Evolutionary conservation across 1,139 yeast species (phyloP).

Genomic region (Debaryomyces psychrophilus): DNA sequence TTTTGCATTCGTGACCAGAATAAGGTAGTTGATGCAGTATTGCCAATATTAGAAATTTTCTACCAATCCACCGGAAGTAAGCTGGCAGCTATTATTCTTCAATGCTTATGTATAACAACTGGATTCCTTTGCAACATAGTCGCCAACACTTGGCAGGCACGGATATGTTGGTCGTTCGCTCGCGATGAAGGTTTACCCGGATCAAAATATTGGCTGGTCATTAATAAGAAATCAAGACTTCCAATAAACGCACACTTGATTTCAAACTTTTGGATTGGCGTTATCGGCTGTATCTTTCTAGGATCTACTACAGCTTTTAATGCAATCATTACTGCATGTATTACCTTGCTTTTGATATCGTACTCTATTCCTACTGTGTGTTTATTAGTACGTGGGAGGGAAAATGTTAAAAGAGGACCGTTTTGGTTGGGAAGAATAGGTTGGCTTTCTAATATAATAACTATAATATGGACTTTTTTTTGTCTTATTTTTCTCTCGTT

Average conservation of each 20-base stretch:
- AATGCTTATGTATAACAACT: slow-evolving; percentile 58
- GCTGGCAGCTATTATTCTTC: slow-evolving; percentile 63
- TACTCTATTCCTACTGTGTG: slow-evolving; percentile 38
- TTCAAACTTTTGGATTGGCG: slow-evolving; percentile 39
- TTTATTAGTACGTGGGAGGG: slow-evolving; percentile 38
- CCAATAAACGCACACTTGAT: slow-evolving; percentile 42
- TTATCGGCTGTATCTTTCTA: slow-evolving; percentile 45
- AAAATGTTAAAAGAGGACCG: slow-evolving; percentile 40
- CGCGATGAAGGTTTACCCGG: slow-evolving; percentile 59
- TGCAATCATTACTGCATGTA: slow-evolving; percentile 43
- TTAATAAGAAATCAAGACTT: slow-evolving; percentile 34
- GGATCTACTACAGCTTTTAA: slow-evolving; percentile 48
- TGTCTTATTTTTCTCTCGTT: slow-evolving; percentile 46
- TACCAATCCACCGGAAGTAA: slow-evolving; percentile 58
- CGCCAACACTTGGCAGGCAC: slow-evolving; percentile 76
- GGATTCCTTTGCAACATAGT: slow-evolving; percentile 73
- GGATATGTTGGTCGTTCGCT: slow-evolving; percentile 77
- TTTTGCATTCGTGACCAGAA: slow-evolving; percentile 58
- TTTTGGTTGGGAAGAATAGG: slow-evolving; percentile 53
- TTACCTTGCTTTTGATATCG: slow-evolving; percentile 38
- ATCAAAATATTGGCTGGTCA: slow-evolving; percentile 36
- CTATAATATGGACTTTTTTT: slow-evolving; percentile 40
- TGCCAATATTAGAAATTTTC: slow-evolving; percentile 65
- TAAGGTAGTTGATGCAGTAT: slow-evolving; percentile 53
- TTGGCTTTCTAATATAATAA: slow-evolving; percentile 17